Evolutionary conservation across 495 filamentous ascomycete species (phyloP), one percentile per base, ranked within the genome.

Genomic region (Talaromyces liani): DNA sequence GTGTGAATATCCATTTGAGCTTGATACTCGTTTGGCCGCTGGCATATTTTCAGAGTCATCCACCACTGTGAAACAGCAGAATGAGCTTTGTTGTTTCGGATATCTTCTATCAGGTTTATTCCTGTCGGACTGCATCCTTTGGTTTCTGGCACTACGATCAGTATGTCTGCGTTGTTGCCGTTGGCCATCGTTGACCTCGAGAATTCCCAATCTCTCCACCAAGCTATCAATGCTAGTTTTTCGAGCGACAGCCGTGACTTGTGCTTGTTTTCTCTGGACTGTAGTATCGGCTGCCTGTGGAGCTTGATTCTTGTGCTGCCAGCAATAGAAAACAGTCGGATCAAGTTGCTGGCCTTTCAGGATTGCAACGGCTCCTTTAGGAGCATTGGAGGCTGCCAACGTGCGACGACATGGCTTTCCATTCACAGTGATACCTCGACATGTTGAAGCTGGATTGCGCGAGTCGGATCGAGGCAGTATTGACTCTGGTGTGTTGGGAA

Each of bases 251-350:
- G 70, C 18, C 41, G 61, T 6, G 58, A 56, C 22, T 61, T 64
- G 56, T 62, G 60, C 36, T 18, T 61, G 60, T 20, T 34, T 65
- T 27, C n/a, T 58, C 31, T 53, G 10, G 22, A 14, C 16, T 18
- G 27, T 6, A 20, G 0, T 12, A 22, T 53, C 27, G 41, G 9
- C 24, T 22, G 6, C 1, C 6, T 31, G 45, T 27, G 68, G 63
- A 22, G 91, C 91, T 72, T 98, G 94, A 64, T 95, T 91, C 67
- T 91, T 91, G 74, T 98, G 94, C 70, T 95, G 90, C 88, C 91
- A 95, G 80, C 94, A 98, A 71, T 91, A 98, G 61, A 83, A 85
- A 31, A 81, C 81, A 9, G 82, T 73, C 22, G 76, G 74, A 31
- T 77, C 78, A 63, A 67, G 68, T 57, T 79, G 68, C 45, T 70